A percentile compares a stretch with the other conserved stretches of the same genome.
phyloP scores from a whole-genome alignment of 768 basidiomycete genomes.

The Pleurotus citrinopileatus region DNA sequence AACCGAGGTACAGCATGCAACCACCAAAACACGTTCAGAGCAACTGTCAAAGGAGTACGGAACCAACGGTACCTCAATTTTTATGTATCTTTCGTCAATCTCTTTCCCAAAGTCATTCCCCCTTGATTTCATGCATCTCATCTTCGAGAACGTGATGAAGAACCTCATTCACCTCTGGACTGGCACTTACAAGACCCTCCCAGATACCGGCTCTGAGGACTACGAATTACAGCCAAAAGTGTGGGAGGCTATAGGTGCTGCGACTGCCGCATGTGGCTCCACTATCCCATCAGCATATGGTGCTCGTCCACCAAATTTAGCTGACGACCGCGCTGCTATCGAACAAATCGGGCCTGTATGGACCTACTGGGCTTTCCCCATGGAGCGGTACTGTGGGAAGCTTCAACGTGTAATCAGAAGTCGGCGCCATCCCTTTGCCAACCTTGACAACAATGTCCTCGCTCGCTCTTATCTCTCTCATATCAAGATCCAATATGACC shows the following conservation, averaged over 20 bases:
- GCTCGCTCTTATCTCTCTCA: slow-evolving; percentile 29
- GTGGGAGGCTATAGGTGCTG: slow-evolving; percentile 39
- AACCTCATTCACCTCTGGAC: slow-evolving; percentile 41
- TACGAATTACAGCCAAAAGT: slow-evolving; percentile 27
- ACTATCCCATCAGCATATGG: slow-evolving; percentile 39
- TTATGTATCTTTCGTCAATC: slow-evolving; percentile 27
- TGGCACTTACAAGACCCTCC: slow-evolving; percentile 36
- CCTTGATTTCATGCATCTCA: slow-evolving; percentile 48
- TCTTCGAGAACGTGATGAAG: slow-evolving; percentile 40
- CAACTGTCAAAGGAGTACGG: slow-evolving; percentile 26
- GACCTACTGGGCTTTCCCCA: slow-evolving; percentile 35
- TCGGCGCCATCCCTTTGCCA: slow-evolving; percentile 27
- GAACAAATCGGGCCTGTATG: slow-evolving; percentile 31
- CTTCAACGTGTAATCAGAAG: slow-evolving; percentile 25
- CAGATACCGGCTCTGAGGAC: slow-evolving; percentile 21
- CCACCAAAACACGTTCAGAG: slow-evolving; percentile 17
- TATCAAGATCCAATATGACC: slow-evolving; percentile 24
- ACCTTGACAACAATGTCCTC: slow-evolving; percentile 23
- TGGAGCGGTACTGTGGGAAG: slow-evolving; percentile 34
- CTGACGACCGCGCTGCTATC: slow-evolving; percentile 22
- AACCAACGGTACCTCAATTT: slow-evolving; percentile 30
- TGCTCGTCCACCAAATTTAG: slow-evolving; percentile 29
- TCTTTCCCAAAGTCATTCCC: slow-evolving; percentile 38
- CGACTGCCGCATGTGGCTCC: slow-evolving; percentile 25
- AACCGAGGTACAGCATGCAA: slow-evolving; percentile 20